A percentile compares a stretch with the other conserved stretches of the same genome.
Conservation (phyloP, 108 stramenopile species). For the Conticribra weissflogii region DNA sequence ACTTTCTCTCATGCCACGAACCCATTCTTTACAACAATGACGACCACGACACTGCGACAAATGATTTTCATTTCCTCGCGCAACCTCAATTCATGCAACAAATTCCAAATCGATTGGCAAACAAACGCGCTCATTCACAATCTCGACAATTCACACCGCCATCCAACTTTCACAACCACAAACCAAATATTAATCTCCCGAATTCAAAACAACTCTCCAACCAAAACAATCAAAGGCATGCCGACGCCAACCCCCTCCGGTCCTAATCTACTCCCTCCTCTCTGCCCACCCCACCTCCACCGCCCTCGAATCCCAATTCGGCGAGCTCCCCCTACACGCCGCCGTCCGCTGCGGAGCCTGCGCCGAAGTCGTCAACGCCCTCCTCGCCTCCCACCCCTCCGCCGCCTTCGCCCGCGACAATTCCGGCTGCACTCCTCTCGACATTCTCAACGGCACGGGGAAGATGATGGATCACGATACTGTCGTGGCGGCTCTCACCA, state of each 20-base stretch:
- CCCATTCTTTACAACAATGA: too few species aligned
- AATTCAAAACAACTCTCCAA: not conserved
- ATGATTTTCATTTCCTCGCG: too few species aligned
- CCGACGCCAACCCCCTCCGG: conserved; percentile 73
- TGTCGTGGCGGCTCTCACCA: conserved; percentile 40
- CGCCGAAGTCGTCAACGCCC: conserved; percentile 66
- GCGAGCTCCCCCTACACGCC: conserved; percentile 66
- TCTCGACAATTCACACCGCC: too few species aligned
- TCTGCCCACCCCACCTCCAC: conserved; percentile 55
- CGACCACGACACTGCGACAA: too few species aligned
- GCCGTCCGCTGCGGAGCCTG: conserved; percentile 65
- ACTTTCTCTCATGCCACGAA: too few species aligned
- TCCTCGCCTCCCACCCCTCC: conserved; percentile 63
- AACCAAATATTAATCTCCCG: not conserved
- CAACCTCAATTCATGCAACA: too few species aligned
- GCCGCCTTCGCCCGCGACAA: conserved; percentile 60
- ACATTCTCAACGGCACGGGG: conserved; percentile 54
- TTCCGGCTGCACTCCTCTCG: conserved; percentile 62
- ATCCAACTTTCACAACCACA: conserved; percentile 1
- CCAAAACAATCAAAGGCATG: conserved; percentile 52
- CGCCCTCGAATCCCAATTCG: conserved; percentile 57
- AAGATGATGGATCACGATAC: conserved; percentile 54
- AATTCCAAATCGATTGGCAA: too few species aligned
- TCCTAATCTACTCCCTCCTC: conserved; percentile 61
- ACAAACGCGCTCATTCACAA: too few species aligned